A percentile compares a stretch with the other conserved stretches of the same genome.
These are phyloP conservation scores for Coprinellus micaceus DNA, from an alignment of 768 basidiomycete genomes.

Conservation along the genomic window DNA sequence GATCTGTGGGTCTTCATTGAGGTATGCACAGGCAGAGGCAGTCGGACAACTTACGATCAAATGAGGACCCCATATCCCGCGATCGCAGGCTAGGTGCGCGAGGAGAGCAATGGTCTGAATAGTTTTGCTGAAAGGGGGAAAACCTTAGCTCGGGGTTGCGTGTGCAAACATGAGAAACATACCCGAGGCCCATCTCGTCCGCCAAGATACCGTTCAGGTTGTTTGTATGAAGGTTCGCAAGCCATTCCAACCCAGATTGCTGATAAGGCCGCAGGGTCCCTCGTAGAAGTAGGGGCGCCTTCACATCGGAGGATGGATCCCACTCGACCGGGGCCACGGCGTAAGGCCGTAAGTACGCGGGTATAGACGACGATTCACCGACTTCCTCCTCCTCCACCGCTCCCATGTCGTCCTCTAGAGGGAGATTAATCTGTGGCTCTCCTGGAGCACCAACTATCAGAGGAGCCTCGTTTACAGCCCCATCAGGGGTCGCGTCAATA, in stretches of 20 bases:
- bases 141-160: neutral
- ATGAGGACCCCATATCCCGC: conserved; percentile 91
- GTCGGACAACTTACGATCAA: conserved; percentile 71
- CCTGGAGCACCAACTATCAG: too few relatives aligned
- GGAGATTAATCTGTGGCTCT: neutral
- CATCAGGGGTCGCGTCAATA: too few relatives aligned
- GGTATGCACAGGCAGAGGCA: neutral
- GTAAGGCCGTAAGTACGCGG: conserved; percentile 61
- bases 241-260: conserved; percentile 90
- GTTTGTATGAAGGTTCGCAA: conserved; percentile 80
- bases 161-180: conserved; percentile 22
- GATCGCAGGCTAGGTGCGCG: conserved; percentile 87
- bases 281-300: conserved; percentile 72
- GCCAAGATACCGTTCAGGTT: conserved; percentile 81
- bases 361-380: conserved; percentile 33
- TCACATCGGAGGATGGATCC: conserved; percentile 55
- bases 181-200: conserved; percentile 96
- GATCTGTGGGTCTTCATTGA: conserved; percentile 41
- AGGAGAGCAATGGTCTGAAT: conserved; percentile 94
- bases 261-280: conserved; percentile 92
- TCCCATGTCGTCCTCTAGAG: conserved; percentile 33
- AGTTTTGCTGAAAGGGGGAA: conserved; percentile 62
- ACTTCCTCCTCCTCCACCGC: conserved; percentile 28
- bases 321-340: conserved; percentile 71
- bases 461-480: too few relatives aligned